Evolutionary conservation across 495 filamentous ascomycete species (phyloP).

Genomic region (Sordaria brevicollis): DNA sequence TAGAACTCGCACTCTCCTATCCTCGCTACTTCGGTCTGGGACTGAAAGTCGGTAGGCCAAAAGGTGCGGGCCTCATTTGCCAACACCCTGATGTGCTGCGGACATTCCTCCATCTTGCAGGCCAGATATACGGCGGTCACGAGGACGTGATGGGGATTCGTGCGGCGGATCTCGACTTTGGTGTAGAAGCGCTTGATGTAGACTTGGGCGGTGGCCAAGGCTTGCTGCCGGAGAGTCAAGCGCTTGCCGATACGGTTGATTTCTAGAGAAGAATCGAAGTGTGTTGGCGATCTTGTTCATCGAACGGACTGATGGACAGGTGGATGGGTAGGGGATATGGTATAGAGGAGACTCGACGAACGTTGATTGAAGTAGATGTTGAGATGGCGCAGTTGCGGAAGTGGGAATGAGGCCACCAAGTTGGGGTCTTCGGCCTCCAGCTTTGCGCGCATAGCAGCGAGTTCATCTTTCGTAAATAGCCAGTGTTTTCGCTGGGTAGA

Average conservation of each 20-base stretch:
- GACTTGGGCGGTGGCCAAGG: slow-evolving; percentile 86
- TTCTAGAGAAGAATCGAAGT: slow-evolving; percentile 38
- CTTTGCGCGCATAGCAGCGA: slow-evolving; percentile 59
- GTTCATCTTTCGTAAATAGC: slow-evolving; percentile 74
- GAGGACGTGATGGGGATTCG: slow-evolving; percentile 86
- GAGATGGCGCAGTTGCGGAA: slow-evolving; percentile 71
- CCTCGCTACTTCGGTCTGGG: slow-evolving; percentile 63
- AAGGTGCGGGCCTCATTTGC: slow-evolving; percentile 74
- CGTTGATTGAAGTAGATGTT: slow-evolving; percentile 90
- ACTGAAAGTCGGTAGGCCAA: slow-evolving; percentile 83
- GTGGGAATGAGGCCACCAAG: slow-evolving; percentile 63
- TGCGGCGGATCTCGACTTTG: slow-evolving; percentile 81
- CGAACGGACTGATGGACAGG: neutral
- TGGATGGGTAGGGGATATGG: neutral
- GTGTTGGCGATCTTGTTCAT: neutral
- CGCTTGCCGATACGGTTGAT: slow-evolving; percentile 70
- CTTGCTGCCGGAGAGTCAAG: slow-evolving; percentile 77
- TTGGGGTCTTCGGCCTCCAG: slow-evolving; percentile 63
- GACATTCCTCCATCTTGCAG: slow-evolving; percentile 97
- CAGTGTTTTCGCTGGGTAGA: slow-evolving; percentile 84
- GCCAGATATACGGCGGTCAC: slow-evolving; percentile 90
- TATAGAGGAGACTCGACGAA: slow-evolving; percentile 39
- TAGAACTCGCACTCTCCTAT: slow-evolving; percentile 95
- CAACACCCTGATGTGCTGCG: slow-evolving; percentile 87
- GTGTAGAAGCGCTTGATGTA: slow-evolving; percentile 92